Evolutionary conservation across 2,329 filamentous ascomycete genomes (phyloP), one percentile per base, ranked within the genome.

Genomic region (Periconia sp.): DNA sequence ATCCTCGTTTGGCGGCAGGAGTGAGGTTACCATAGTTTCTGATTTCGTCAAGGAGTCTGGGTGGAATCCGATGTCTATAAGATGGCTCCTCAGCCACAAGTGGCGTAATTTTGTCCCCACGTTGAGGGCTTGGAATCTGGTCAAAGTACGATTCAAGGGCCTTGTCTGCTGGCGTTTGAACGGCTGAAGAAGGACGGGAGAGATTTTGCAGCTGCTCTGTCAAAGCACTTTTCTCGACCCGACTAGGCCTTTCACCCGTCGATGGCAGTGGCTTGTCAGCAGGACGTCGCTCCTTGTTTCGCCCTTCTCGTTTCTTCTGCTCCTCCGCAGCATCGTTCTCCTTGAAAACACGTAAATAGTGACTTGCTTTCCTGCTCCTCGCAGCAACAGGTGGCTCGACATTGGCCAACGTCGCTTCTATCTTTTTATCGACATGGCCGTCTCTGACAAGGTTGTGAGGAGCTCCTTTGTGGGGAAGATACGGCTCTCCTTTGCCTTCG

Each of bases 271-370:
- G 55, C 41, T 65, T 66, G 13, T 76, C 73, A 30, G 69, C 57
- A 8, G 56, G 44, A 33, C 68, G 64, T 53, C 73, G 70, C 42
- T 76, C 69, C 59, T 72, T 73, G 20, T 65, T 61, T 50, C 78
- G 75, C 52, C 76, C 75, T 54, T 82, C 77, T 59, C 77, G 68
- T 66, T 77, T 74, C 63, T 80, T 81, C 51, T 79, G 76, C 57
- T 82, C 80, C 31, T 81, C 79, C 20, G 78, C 78, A 7, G 75
- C 77, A 50, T 84, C 83, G 54, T 84, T 85, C 57, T 85, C 83
- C 62, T 85, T 85, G 73, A 87, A 88, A 6, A 88, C 73, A 13
- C 85, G 83, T 49, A 88, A 73, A 62, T 85, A 86, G 63, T 87
- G 85, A 64, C 84, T 86, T 41, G 85, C 83, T 70, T 88, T 88